Conservation (phyloP, 2,329 filamentous ascomycete species). For the Cercospora canescens region DNA sequence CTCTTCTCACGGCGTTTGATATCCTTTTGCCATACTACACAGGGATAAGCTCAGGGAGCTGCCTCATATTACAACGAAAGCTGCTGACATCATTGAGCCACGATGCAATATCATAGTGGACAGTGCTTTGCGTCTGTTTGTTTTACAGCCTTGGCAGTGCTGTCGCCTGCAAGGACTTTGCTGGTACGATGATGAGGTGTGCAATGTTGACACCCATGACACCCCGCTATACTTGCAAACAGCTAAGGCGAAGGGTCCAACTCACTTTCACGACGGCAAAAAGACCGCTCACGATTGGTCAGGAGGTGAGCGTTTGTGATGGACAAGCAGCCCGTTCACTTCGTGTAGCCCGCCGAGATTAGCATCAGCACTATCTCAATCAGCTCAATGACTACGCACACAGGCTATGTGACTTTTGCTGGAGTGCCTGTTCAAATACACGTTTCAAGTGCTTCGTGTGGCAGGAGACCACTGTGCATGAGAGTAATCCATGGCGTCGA, state of each 20-base stretch:
- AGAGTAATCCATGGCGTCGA: too few species aligned
- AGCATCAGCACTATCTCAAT: too few species aligned
- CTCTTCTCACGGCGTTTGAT: not conserved
- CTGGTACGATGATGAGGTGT: not conserved
- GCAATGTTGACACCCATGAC: not conserved
- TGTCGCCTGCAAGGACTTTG: not conserved
- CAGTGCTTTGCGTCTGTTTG: not conserved
- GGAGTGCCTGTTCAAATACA: too few species aligned
- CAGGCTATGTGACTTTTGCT: too few species aligned
- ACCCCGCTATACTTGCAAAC: not conserved
- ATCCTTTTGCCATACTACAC: not conserved
- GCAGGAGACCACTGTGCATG: too few species aligned
- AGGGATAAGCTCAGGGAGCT: not conserved
- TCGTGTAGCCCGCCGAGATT: too few species aligned
- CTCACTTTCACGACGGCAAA: not conserved
- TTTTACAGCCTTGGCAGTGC: not conserved
- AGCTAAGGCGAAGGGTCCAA: not conserved
- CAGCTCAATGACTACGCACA: too few species aligned
- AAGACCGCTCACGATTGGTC: not conserved
- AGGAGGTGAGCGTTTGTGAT: not conserved
- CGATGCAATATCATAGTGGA: not conserved
- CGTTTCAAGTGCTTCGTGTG: too few species aligned
- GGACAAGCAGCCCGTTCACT: too few species aligned
- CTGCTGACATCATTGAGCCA: not conserved
- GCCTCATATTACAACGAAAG: not conserved